A percentile compares a stretch with the other conserved stretches of the same genome.
These are phyloP conservation scores for Albugo laibachii DNA, from an alignment of 352 stramenopile genomes.

Conservation along the genomic window DNA sequence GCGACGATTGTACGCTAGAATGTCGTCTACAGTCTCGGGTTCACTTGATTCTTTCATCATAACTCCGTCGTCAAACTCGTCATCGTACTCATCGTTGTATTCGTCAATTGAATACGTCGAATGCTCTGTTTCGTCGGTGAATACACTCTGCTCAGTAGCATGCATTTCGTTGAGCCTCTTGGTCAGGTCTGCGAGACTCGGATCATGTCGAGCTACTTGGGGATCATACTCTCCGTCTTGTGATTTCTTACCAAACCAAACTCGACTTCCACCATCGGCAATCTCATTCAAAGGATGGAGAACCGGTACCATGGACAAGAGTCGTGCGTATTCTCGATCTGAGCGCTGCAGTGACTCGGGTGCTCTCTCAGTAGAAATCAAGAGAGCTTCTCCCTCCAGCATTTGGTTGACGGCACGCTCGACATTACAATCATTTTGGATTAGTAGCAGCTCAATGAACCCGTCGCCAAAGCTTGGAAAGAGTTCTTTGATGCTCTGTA, in stretches of 20 bases:
- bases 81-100: conserved; percentile 74
- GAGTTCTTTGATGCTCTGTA: conserved; percentile 35
- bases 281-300: too few relatives aligned
- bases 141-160: conserved; percentile 10
- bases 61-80: conserved; percentile 42
- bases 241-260: conserved; percentile 48
- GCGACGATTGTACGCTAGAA: conserved; percentile 29
- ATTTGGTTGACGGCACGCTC: conserved; percentile 39
- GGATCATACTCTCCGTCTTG: conserved; percentile 38
- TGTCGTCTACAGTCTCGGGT: conserved; percentile 9
- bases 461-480: conserved; percentile 35
- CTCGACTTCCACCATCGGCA: conserved; percentile 2
- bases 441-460: conserved; percentile 37
- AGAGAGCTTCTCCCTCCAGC: conserved; percentile 11
- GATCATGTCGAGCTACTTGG: conserved; percentile 23
- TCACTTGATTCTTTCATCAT: too few relatives aligned
- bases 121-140: conserved; percentile 8
- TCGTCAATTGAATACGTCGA: conserved; percentile 13
- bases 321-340: too few relatives aligned
- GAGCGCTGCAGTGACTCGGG: too few relatives aligned
- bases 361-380: too few relatives aligned
- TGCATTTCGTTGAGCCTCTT: conserved; percentile 29
- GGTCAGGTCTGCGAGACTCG: conserved; percentile 25
- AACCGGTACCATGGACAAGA: too few relatives aligned
- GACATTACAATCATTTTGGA: conserved; percentile 20